These are phyloP conservation scores for Stachybotrys chlorohalonatus DNA, from an alignment of 2,329 filamentous ascomycete genomes.

Conservation along the genomic window DNA sequence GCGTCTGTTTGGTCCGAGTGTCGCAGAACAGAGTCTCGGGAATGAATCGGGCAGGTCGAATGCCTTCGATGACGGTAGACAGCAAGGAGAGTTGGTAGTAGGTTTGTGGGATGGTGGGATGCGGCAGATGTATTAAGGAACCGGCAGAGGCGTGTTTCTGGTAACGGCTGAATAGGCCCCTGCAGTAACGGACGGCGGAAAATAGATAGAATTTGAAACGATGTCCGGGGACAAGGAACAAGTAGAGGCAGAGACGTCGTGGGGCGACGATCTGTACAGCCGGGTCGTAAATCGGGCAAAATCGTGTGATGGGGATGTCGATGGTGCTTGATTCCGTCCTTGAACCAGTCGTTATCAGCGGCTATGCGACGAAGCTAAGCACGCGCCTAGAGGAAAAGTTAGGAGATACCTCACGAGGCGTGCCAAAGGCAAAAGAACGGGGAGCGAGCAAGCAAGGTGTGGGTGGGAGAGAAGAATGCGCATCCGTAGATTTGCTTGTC, in stretches of 20 bases:
- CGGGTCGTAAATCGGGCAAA: background rate
- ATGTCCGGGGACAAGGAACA: background rate
- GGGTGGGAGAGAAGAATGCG: background rate
- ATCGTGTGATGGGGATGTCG: background rate
- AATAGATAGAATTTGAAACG: background rate
- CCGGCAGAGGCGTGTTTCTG: background rate
- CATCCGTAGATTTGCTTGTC: background rate
- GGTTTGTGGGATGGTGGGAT: background rate
- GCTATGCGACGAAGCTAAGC: background rate
- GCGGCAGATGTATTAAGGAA: background rate
- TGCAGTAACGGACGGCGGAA: background rate
- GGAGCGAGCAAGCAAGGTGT: background rate
- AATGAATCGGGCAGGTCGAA: background rate
- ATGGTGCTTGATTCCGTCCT: background rate
- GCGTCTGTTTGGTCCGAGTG: background rate
- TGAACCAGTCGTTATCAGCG: background rate
- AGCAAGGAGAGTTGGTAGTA: background rate
- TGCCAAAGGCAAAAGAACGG: background rate
- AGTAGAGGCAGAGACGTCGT: background rate
- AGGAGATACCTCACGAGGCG: background rate
- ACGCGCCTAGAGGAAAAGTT: background rate
- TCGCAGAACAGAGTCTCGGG: background rate
- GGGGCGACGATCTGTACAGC: background rate
- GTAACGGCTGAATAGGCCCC: background rate
- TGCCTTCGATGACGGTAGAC: background rate